A percentile compares a stretch with the other conserved stretches of the same genome.
Evolutionary conservation across 2,329 filamentous ascomycete species (phyloP).

Genomic region (Gnomoniopsis smithogilvyi): DNA sequence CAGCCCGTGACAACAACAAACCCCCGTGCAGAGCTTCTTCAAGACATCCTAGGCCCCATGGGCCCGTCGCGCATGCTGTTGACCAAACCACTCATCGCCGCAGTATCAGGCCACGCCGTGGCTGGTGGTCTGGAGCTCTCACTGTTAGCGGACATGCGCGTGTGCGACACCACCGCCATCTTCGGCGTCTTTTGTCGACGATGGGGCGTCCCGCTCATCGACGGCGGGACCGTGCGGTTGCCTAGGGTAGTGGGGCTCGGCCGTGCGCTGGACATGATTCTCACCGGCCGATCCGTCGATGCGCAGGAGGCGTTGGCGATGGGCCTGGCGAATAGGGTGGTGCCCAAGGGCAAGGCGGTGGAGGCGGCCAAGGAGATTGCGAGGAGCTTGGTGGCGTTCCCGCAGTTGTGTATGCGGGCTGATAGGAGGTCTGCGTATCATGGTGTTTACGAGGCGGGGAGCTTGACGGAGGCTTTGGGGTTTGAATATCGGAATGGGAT

Average conservation of each 20-base stretch:
- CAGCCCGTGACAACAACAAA: background rate
- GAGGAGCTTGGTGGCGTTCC: slow-evolving; percentile 43
- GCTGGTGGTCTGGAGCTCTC: slow-evolving; percentile 52
- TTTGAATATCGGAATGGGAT: slow-evolving; percentile 44
- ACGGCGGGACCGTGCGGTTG: slow-evolving; percentile 48
- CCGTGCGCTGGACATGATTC: slow-evolving; percentile 52
- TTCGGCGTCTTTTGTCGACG: slow-evolving; percentile 56
- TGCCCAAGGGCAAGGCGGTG: slow-evolving; percentile 46
- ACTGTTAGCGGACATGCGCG: slow-evolving; percentile 49
- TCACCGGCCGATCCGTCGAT: slow-evolving; percentile 47
- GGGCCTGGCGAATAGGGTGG: slow-evolving; percentile 51
- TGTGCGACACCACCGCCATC: slow-evolving; percentile 49
- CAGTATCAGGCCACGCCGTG: slow-evolving; percentile 50
- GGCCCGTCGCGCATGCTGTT: slow-evolving; percentile 48
- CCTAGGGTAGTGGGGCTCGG: slow-evolving; percentile 50
- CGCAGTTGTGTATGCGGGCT: slow-evolving; percentile 48
- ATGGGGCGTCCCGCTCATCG: slow-evolving; percentile 50
- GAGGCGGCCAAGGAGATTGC: slow-evolving; percentile 47
- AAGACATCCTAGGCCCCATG: slow-evolving; percentile 39
- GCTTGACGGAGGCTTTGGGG: slow-evolving; percentile 47
- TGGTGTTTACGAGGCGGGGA: slow-evolving; percentile 42
- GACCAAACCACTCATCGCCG: slow-evolving; percentile 49
- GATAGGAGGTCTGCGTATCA: slow-evolving; percentile 49
- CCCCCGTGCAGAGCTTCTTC: background rate
- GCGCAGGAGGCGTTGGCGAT: slow-evolving; percentile 48